A percentile compares a stretch with the other conserved stretches of the same genome.
Evolutionary conservation across 768 basidiomycete genomes (phyloP).

Genomic region (Symmetrospora coprosmae): DNA sequence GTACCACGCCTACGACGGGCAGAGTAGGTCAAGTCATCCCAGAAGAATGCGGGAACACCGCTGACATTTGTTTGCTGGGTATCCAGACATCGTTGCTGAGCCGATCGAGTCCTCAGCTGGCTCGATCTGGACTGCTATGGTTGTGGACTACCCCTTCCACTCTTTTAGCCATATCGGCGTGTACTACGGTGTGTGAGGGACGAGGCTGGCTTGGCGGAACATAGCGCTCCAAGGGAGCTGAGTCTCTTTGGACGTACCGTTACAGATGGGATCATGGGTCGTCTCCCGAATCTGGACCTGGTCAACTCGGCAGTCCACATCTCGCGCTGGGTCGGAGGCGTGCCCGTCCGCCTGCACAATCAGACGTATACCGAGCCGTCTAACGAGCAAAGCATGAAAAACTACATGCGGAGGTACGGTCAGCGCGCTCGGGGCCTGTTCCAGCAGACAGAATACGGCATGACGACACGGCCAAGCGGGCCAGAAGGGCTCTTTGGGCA

Average conservation of each 20-base stretch:
- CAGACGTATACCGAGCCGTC: constrained; percentile 36
- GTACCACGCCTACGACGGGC: constrained; percentile 58
- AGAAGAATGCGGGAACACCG: background rate
- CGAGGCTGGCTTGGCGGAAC: background rate
- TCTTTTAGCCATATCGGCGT: constrained; percentile 93
- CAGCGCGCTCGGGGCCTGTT: constrained; percentile 53
- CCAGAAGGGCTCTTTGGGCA: constrained; percentile 79
- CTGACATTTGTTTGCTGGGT: background rate
- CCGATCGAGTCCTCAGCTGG: constrained; percentile 56
- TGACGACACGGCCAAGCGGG: constrained; percentile 65
- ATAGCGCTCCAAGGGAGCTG: too few relatives aligned
- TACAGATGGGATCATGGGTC: constrained; percentile 84
- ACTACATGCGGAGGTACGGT: constrained; percentile 12
- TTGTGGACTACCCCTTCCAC: constrained; percentile 90
- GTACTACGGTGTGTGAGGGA: constrained; percentile 57
- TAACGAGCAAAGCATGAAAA: background rate
- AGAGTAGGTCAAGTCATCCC: constrained; percentile 43
- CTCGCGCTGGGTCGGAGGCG: constrained; percentile 46
- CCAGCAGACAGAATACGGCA: constrained; percentile 59
- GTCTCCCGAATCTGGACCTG: constrained; percentile 88
- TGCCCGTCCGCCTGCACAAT: constrained; percentile 70
- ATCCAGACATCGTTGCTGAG: constrained; percentile 53
- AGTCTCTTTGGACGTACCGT: background rate
- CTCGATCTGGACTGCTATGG: constrained; percentile 87
- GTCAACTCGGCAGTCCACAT: constrained; percentile 59